These are phyloP conservation scores for Sergeia podlipaevii DNA, from an alignment of 208 protist species.

Conservation along the genomic window DNA sequence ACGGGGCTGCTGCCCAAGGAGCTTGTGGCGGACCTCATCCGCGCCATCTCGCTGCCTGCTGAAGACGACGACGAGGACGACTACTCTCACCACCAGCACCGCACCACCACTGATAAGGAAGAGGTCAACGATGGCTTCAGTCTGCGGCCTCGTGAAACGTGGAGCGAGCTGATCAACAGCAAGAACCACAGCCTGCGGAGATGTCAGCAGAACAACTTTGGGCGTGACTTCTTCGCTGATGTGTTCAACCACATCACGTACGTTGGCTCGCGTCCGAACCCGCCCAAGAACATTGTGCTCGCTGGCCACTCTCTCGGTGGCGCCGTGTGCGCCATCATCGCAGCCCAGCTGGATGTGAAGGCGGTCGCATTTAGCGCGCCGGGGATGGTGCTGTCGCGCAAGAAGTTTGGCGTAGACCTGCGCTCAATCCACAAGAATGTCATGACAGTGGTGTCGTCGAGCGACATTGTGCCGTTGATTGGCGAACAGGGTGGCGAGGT, in stretches of 20 bases:
- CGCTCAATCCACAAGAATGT: conserved; percentile 46
- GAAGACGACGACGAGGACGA: conserved; percentile 2
- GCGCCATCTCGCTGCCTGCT: conserved; percentile 43
- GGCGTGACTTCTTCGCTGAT: conserved; percentile 73
- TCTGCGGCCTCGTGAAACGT: conserved; percentile 15
- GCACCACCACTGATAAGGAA: too few species aligned
- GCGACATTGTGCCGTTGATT: conserved; percentile 71
- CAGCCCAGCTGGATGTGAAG: conserved; percentile 46
- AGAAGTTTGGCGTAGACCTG: conserved; percentile 44
- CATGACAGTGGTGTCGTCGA: conserved; percentile 53
- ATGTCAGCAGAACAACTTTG: conserved; percentile 78
- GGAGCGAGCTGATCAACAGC: conserved; percentile 26
- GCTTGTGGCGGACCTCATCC: conserved; percentile 51
- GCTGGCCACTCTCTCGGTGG: conserved; percentile 84
- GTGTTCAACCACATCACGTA: conserved; percentile 70
- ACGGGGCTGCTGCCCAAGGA: conserved; percentile 51
- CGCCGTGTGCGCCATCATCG: conserved; percentile 66
- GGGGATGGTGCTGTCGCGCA: conserved; percentile 52
- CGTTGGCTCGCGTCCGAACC: conserved; percentile 21
- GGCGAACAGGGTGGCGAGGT: conserved; percentile 63
- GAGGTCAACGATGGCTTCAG: too few species aligned
- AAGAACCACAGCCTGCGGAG: conserved; percentile 34
- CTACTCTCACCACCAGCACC: too few species aligned
- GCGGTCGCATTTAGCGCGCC: conserved; percentile 71
- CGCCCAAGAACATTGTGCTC: conserved; percentile 45